Conservation (phyloP, 768 basidiomycete genomes). For the Panellus pusillus region DNA sequence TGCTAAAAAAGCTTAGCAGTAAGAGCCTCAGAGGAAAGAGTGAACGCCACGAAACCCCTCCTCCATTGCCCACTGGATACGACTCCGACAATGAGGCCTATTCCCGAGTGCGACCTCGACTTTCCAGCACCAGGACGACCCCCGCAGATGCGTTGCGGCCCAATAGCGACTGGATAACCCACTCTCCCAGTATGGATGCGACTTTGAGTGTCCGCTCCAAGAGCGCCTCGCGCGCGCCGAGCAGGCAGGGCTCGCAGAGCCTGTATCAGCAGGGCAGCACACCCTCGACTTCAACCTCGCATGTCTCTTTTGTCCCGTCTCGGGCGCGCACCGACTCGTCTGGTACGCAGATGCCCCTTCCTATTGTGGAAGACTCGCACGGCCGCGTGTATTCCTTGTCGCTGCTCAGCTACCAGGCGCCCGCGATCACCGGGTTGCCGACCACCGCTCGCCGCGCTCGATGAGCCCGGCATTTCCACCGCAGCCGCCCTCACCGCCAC, state of each 20-base stretch:
- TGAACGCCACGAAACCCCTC: conserved; percentile 7
- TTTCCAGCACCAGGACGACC: conserved; percentile 2
- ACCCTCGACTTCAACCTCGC: not conserved
- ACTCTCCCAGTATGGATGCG: not conserved
- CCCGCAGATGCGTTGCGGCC: not conserved
- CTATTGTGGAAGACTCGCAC: conserved; percentile 3
- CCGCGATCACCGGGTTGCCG: not conserved
- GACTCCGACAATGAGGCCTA: not conserved
- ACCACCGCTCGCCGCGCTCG: conserved; percentile 3
- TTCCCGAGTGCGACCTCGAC: not conserved
- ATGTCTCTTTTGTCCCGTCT: conserved; percentile 5
- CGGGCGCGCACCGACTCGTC: conserved; percentile 13
- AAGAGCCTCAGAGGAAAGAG: conserved; percentile 14
- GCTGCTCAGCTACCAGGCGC: conserved; percentile 3
- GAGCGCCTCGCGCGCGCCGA: not conserved
- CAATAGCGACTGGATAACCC: conserved; percentile 9
- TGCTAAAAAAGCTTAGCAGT: conserved; percentile 14
- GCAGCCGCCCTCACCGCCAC: not conserved
- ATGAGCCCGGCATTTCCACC: not conserved
- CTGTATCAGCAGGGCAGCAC: not conserved
- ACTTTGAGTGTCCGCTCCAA: not conserved
- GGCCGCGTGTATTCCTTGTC: conserved; percentile 10
- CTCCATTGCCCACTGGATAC: conserved; percentile 13
- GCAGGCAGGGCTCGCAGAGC: conserved; percentile 7
- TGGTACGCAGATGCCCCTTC: not conserved